phyloP scores from a whole-genome alignment of 305 asterid species.

The Lippia alba region DNA sequence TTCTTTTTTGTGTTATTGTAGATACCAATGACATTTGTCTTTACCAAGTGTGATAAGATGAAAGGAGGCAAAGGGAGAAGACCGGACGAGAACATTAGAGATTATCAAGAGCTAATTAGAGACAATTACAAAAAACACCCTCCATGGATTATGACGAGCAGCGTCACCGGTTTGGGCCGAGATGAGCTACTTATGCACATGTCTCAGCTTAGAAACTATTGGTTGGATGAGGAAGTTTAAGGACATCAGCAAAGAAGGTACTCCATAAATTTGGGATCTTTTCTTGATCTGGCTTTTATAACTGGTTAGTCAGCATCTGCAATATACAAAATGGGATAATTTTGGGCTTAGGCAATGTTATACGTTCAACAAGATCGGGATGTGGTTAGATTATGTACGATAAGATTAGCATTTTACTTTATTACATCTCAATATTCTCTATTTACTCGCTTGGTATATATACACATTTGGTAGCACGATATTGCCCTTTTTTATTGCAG shows the following conservation, averaged over 20 bases:
- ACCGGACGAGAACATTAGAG: constrained; percentile 80
- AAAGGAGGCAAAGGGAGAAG: constrained; percentile 79
- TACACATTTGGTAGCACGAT: too few species aligned
- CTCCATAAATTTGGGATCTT: background rate
- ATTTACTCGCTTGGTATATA: too few species aligned
- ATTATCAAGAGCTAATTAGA: constrained; percentile 66
- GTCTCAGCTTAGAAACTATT: constrained; percentile 91
- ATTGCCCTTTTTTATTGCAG: too few species aligned
- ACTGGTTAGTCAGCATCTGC: background rate
- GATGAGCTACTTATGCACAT: constrained; percentile 88
- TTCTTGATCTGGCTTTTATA: background rate
- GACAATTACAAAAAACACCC: constrained; percentile 68
- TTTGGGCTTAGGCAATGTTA: too few species aligned
- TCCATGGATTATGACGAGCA: constrained; percentile 97
- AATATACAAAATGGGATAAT: too few species aligned
- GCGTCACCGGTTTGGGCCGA: constrained; percentile 83
- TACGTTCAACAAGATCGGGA: too few species aligned
- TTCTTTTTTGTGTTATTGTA: constrained; percentile 32
- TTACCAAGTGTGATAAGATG: constrained; percentile 89
- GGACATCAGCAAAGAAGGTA: background rate
- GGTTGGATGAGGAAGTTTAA: constrained; percentile 60
- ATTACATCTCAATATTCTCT: too few species aligned
- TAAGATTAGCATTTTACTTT: too few species aligned
- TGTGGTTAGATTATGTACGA: too few species aligned
- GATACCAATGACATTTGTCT: constrained; percentile 89